Evolutionary conservation across 805 yeast species (phyloP), one percentile per base, ranked within the genome.

Genomic region (Schizosaccharomyces cryophilus): DNA sequence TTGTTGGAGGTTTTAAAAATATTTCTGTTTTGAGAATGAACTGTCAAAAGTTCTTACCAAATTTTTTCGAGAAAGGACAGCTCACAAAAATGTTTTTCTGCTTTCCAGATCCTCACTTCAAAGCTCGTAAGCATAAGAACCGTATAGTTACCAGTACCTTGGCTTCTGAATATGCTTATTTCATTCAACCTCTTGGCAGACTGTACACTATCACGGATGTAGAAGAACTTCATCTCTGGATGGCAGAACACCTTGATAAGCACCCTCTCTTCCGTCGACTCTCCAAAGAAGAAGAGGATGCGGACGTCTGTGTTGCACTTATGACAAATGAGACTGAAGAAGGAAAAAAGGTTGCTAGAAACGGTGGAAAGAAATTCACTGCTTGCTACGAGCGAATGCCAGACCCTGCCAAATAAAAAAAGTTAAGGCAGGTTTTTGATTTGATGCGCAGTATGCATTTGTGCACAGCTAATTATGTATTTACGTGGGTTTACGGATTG

Each of bases 41-140:
- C 69, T 93, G 97, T 42, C 93, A 93, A 98, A 93, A 93, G 72
- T 93, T 93, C 69, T 73, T 88, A 64, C 97, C 98, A 26, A 93
- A 93, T 71, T 93, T 93, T 71, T 93, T 93, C 73, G 75, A 77
- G 62, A 84, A 84, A 71, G 81, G 82, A 5, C 96, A 60, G 21
- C 61, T 66, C 38, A 80, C 83, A 42, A 93, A 90, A 75, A 86
- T 93, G 79, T 93, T 93, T 74, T 93, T 93, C 75, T 93, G 98
- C 71, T 93, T 93, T 78, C 98, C 98, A n/a, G 98, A 93, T 72
- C 98, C 98, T 6, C 98, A 93, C 72, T 93, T 93, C 77, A 93
- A 93, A 71, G 95, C 87, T 72, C 78, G 97, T 69, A 93, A 93
- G 70, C 98, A 93, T 73, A 93, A 93, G 77, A 96, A 96, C 5